Conservation (phyloP, 2,329 filamentous ascomycete species). For the Venturia asperata region DNA sequence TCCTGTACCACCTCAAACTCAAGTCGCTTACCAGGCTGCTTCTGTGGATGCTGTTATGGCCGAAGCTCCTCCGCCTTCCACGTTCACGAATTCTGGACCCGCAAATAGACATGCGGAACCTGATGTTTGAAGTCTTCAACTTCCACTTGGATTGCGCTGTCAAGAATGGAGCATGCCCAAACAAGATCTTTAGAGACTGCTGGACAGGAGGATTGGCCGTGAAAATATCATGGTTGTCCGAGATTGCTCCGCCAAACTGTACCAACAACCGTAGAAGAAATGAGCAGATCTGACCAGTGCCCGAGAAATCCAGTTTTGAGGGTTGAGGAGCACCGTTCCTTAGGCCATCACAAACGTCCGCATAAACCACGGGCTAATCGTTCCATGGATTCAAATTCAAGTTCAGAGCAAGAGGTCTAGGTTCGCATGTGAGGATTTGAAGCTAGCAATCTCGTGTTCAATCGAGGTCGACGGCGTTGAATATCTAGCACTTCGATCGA, state of each 20-base stretch:
- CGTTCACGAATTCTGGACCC: neutral
- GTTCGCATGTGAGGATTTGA: neutral
- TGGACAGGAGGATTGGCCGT: neutral
- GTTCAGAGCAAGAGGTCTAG: neutral
- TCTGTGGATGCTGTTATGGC: neutral
- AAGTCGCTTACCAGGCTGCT: neutral
- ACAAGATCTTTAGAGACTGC: too few species aligned
- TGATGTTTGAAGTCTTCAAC: neutral
- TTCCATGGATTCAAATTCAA: neutral
- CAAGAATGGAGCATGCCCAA: neutral
- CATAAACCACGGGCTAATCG: neutral
- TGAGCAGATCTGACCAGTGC: neutral
- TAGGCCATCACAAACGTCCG: neutral
- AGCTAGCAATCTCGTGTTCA: neutral
- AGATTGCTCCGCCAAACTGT: neutral
- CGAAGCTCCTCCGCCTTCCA: neutral
- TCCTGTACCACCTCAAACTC: neutral
- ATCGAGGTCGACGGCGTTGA: too few species aligned
- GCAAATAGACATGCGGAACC: neutral
- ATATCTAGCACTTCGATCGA: too few species aligned
- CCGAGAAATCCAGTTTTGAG: neutral
- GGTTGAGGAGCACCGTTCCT: neutral
- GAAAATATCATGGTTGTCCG: neutral
- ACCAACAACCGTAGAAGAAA: neutral
- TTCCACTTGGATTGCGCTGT: neutral